Conservation (phyloP, 2,329 filamentous ascomycete genomes). For the Helicocarpus griseus region DNA sequence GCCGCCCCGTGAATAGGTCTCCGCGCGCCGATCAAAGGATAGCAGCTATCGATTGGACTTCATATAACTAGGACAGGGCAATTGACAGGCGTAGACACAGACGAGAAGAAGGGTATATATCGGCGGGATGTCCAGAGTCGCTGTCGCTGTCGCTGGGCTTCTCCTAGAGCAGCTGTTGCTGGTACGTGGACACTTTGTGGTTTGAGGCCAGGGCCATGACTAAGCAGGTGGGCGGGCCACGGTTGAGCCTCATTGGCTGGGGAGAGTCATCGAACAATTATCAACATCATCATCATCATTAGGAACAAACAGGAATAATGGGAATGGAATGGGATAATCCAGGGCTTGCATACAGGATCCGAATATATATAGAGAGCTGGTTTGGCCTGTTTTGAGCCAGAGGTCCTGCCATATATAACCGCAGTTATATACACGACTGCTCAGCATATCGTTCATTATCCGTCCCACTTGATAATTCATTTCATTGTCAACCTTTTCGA, state of each 20-base stretch:
- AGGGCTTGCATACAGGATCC: too few relatives aligned
- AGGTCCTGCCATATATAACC: too few relatives aligned
- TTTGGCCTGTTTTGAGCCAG: too few relatives aligned
- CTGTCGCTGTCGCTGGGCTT: constrained; percentile 1
- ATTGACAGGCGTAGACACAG: constrained; percentile 11
- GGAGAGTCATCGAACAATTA: background rate
- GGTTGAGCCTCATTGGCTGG: constrained; percentile 22
- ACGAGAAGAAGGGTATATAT: background rate
- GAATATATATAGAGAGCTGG: too few relatives aligned
- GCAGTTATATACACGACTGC: too few relatives aligned
- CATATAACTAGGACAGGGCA: constrained; percentile 1
- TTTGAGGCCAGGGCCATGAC: constrained; percentile 10
- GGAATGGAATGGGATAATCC: too few relatives aligned
- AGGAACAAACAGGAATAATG: too few relatives aligned
- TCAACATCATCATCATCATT: constrained; percentile 2
- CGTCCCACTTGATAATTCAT: too few relatives aligned
- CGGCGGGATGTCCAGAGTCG: background rate
- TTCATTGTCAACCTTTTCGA: too few relatives aligned
- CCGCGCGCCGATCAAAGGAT: constrained; percentile 24
- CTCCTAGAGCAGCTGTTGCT: constrained; percentile 14
- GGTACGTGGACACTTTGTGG: constrained; percentile 32
- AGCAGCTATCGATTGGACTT: constrained; percentile 25
- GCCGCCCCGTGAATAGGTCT: constrained; percentile 33
- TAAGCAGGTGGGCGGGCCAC: constrained; percentile 26
- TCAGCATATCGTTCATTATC: too few relatives aligned